A percentile compares a stretch with the other conserved stretches of the same genome.
phyloP scores from a whole-genome alignment of 1,284 basidiomycete genomes.

The Pseudozyma flocculosa region DNA sequence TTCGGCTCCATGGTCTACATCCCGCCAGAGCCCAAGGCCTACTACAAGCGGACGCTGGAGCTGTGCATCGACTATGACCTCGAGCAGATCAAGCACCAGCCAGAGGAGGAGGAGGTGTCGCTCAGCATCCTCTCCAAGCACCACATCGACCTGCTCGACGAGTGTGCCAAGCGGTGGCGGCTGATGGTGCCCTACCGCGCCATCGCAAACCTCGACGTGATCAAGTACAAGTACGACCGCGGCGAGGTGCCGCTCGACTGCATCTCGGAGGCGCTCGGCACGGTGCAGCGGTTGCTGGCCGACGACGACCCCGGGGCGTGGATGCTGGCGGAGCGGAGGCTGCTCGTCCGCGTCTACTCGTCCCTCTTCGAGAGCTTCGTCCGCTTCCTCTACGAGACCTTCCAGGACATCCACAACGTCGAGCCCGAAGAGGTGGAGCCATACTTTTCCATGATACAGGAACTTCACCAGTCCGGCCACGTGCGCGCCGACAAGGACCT shows the following conservation, averaged over 20 bases:
- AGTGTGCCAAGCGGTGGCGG: constrained; percentile 86
- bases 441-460: constrained; percentile 45
- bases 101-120: constrained; percentile 94
- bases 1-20: constrained; percentile 71
- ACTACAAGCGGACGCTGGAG: constrained; percentile 80
- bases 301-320: constrained; percentile 68
- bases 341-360: constrained; percentile 34
- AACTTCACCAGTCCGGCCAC: constrained; percentile 52
- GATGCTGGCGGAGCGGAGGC: constrained; percentile 76
- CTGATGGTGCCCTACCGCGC: constrained; percentile 76
- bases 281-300: constrained; percentile 69
- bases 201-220: constrained; percentile 80
- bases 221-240: constrained; percentile 82
- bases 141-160: constrained; percentile 80
- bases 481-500: constrained; percentile 41
- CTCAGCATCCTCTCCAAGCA: constrained; percentile 81
- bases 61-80: constrained; percentile 82
- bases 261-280: constrained; percentile 76
- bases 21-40: constrained; percentile 80
- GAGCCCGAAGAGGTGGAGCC: constrained; percentile 44
- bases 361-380: constrained; percentile 81
- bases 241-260: constrained; percentile 92
- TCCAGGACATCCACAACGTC: constrained; percentile 64
- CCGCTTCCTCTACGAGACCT: constrained; percentile 77
- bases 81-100: constrained; percentile 82